phyloP scores from a whole-genome alignment of 2,329 filamentous ascomycete genomes.

The Apiospora hydei region DNA sequence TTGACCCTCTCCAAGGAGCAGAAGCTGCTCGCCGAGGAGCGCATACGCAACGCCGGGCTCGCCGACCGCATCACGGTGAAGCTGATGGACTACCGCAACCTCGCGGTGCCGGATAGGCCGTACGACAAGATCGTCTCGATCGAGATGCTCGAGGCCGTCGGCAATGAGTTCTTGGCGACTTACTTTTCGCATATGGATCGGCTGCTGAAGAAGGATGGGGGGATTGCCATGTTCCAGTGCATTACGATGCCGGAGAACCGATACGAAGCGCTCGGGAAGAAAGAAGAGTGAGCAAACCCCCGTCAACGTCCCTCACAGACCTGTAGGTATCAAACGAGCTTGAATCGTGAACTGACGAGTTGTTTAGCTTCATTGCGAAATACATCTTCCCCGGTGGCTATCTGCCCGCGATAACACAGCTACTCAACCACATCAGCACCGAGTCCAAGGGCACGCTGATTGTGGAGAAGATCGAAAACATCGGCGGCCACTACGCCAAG shows the following conservation, averaged over 20 bases:
- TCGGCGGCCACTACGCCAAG: constrained; percentile 76
- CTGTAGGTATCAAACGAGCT: too few relatives aligned
- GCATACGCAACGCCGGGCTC: constrained; percentile 68
- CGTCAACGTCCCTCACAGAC: not conserved
- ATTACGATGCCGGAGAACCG: constrained; percentile 78
- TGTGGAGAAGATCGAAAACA: constrained; percentile 73
- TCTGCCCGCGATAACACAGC: constrained; percentile 64
- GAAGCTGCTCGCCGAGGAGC: constrained; percentile 70
- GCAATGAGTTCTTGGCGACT: constrained; percentile 69
- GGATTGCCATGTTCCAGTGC: constrained; percentile 76
- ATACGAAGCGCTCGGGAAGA: constrained; percentile 70
- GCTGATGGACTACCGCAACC: constrained; percentile 72
- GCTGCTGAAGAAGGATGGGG: constrained; percentile 69
- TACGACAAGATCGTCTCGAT: constrained; percentile 79
- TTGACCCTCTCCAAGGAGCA: constrained; percentile 75
- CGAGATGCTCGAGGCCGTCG: constrained; percentile 81
- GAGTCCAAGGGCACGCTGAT: constrained; percentile 69
- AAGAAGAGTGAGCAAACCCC: constrained; percentile 60
- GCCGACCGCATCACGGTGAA: constrained; percentile 68
- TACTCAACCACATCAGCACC: constrained; percentile 65
- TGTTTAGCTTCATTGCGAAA: constrained; percentile 69
- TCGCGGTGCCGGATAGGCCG: constrained; percentile 58
- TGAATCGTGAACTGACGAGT: not conserved
- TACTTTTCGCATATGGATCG: constrained; percentile 72
- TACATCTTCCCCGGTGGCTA: constrained; percentile 85